Evolutionary conservation across 2,329 filamentous ascomycete species (phyloP), one percentile per base, ranked within the genome.

Genomic region (Aureobasidium melanogenum): DNA sequence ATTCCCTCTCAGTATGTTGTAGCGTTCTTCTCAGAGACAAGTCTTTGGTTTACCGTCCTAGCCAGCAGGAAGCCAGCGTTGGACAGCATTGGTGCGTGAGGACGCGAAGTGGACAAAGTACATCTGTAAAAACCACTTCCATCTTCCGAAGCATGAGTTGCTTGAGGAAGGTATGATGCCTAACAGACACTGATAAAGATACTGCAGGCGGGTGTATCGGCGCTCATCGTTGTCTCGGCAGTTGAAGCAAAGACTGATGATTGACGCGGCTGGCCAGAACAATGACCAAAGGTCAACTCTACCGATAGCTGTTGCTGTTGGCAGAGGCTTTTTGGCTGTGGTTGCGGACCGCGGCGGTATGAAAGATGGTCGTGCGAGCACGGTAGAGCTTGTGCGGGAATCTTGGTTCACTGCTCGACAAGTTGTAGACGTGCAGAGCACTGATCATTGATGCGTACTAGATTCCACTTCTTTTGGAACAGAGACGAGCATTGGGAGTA

Each of bases 111-210:
- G 89, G 83, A 88, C 89, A 96, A 97, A 96, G 84, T 76, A 92
- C 90, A 87, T 95, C 90, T 82, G 80, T 82, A 96, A 97, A 56
- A 96, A 85, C 84, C 90, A 89, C 84, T 83, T 80, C 75, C 73
- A 70, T 77, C 77, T 75, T 72, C 72, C 67, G 66, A 63, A 52
- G 51, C 43, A 63, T 67, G 63, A 64, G 66, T 54, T 69, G 67
- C 64, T 67, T 64, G 47, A 24, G 51, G 65, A 64, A 64, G 59
- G 41, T 26, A 44, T 15, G 47, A 43, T 58, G 41, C 50, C 61
- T n/a, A 28, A 34, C 50, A 56, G 60, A 26, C 30, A 47, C 38
- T 44, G 41, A 19, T 44, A 63, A 60, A 60, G 41, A 47, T 52
- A 59, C 62, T 62, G 65, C 64, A 66, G 65, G 63, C 63, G 66